A percentile compares a stretch with the other conserved stretches of the same genome.
phyloP scores from a whole-genome alignment of 352 stramenopile genomes.

The Pythium volutum region DNA sequence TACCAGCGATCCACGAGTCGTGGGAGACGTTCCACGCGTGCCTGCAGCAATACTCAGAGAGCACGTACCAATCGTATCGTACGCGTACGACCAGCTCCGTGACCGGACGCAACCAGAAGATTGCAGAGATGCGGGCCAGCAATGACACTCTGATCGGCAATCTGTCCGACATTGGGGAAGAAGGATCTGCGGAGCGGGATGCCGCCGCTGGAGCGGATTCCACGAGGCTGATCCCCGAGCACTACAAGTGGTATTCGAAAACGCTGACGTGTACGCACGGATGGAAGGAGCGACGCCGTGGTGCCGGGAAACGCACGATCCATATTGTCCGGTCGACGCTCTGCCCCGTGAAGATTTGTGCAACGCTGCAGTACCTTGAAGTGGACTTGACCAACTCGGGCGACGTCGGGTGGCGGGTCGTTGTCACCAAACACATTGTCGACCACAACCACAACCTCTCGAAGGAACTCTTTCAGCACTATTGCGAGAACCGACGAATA shows the following conservation, averaged over 20 bases:
- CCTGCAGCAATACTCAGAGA: constrained; percentile 59
- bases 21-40: constrained; percentile 70
- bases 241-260: constrained; percentile 82
- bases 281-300: constrained; percentile 76
- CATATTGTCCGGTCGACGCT: constrained; percentile 61
- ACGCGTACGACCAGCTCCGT: constrained; percentile 74
- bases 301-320: constrained; percentile 58
- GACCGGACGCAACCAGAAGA: constrained; percentile 67
- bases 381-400: background rate
- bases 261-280: constrained; percentile 76
- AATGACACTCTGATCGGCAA: background rate
- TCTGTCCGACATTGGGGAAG: background rate
- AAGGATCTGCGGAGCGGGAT: background rate
- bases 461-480: constrained; percentile 65
- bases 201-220: constrained; percentile 5
- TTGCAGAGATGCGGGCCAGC: constrained; percentile 34
- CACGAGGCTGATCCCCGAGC: constrained; percentile 48
- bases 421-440: constrained; percentile 72
- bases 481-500: constrained; percentile 74
- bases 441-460: constrained; percentile 85
- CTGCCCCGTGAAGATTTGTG: constrained; percentile 79
- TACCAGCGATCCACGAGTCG: constrained; percentile 50
- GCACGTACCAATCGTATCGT: constrained; percentile 70
- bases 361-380: constrained; percentile 55
- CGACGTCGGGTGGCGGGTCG: constrained; percentile 48